phyloP scores from a whole-genome alignment of 1,284 basidiomycete genomes.

The Anthracocystis walkeri region DNA sequence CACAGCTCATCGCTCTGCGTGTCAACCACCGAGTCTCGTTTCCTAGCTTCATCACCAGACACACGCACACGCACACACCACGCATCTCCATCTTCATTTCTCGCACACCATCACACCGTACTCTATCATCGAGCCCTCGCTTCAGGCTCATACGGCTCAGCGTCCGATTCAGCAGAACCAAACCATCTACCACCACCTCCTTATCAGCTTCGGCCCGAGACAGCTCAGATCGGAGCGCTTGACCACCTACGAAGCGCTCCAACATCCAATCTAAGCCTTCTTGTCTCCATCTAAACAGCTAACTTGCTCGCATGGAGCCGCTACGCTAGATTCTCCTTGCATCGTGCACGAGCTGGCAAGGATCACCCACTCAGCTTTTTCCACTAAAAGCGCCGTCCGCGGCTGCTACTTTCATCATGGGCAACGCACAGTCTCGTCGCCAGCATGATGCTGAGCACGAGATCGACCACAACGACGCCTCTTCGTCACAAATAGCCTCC shows the following conservation, averaged over 20 bases:
- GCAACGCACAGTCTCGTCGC: constrained; percentile 34
- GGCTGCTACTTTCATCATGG: constrained; percentile 19
- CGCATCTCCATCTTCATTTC: not conserved
- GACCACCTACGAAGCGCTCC: not conserved
- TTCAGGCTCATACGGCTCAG: not conserved
- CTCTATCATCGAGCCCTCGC: not conserved
- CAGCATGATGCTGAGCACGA: constrained; percentile 16
- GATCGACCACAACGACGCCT: not conserved
- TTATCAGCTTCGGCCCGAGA: not conserved
- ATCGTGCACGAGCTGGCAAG: constrained; percentile 3
- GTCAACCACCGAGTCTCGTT: not conserved
- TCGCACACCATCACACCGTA: not conserved
- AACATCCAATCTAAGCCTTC: not conserved
- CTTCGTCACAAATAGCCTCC: constrained; percentile 5
- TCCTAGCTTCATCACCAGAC: not conserved
- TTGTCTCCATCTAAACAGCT: not conserved
- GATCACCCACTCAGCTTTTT: not conserved
- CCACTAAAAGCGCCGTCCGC: not conserved
- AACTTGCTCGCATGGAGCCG: constrained; percentile 10
- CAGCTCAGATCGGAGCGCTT: constrained; percentile 1
- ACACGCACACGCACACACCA: not conserved
- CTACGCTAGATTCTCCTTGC: not conserved
- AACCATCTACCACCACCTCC: not conserved
- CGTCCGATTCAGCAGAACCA: not conserved
- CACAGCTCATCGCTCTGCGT: no score